A percentile compares a stretch with the other conserved stretches of the same genome.
Evolutionary conservation across 2,329 filamentous ascomycete species (phyloP).

Genomic region (Venturia asperata): DNA sequence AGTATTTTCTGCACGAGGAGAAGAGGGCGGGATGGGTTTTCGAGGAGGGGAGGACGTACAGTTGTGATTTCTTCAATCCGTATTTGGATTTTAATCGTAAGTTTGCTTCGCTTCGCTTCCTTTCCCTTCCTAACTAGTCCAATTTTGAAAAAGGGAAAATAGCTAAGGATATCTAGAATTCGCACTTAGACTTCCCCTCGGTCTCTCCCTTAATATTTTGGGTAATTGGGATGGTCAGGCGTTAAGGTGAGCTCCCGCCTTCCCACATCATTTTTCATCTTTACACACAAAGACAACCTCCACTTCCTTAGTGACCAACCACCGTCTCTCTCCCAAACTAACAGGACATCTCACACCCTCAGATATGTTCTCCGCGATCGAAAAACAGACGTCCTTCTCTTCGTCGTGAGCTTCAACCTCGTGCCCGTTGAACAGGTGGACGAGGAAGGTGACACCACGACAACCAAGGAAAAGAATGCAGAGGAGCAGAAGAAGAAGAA

Average conservation of each 20-base stretch:
- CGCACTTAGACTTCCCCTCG: conserved; percentile 19
- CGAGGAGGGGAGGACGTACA: conserved; percentile 54
- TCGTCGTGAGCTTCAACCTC: conserved; percentile 75
- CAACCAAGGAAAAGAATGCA: background rate
- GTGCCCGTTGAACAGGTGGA: conserved; percentile 34
- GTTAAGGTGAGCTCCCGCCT: conserved; percentile 2
- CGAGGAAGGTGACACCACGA: background rate
- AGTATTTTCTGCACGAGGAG: conserved; percentile 51
- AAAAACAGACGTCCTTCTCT: conserved; percentile 63
- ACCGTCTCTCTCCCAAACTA: conserved; percentile 5
- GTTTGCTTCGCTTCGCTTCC: conserved; percentile 22
- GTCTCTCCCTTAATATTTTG: conserved; percentile 17
- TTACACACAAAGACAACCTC: background rate
- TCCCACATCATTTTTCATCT: background rate
- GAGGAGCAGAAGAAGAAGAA: no score
- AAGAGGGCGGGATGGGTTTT: conserved; percentile 53
- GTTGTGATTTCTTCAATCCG: conserved; percentile 77
- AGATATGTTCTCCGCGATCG: conserved; percentile 89
- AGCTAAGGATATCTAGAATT: no score
- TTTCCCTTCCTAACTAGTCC: no score
- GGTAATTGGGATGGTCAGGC: conserved; percentile 18
- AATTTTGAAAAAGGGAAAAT: no score
- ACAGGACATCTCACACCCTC: conserved; percentile 56
- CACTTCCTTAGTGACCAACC: background rate
- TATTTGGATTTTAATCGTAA: conserved; percentile 78